Evolutionary conservation across 345 rosid genomes (phyloP).

Genomic region (Schrenkiella parvula): DNA sequence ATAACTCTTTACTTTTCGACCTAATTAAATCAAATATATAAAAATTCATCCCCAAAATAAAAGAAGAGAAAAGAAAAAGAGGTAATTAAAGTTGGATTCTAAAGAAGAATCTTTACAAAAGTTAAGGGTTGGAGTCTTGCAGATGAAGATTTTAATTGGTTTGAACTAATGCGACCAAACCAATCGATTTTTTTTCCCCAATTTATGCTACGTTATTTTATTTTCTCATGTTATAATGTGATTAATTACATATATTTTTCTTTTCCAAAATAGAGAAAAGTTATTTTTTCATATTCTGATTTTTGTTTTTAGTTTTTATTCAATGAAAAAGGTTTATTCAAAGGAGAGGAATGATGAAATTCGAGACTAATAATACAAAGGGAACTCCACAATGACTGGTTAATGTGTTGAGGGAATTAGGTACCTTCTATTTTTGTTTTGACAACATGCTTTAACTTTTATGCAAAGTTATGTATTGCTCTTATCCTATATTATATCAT

Average conservation of each 20-base stretch:
- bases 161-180: slow-evolving; percentile 31
- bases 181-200: neutral
- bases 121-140: slow-evolving; percentile 41
- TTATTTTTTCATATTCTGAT: neutral
- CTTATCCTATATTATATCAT: slow-evolving; percentile 29
- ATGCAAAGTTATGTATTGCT: slow-evolving; percentile 20
- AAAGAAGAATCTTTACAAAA: slow-evolving; percentile 28
- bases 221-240: neutral
- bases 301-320: neutral
- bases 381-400: slow-evolving; percentile 30
- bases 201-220: neutral
- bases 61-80: slow-evolving; percentile 29
- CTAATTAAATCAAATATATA: neutral
- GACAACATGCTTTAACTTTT: slow-evolving; percentile 32
- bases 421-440: slow-evolving; percentile 28
- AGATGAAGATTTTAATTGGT: slow-evolving; percentile 34
- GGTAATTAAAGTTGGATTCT: slow-evolving; percentile 29
- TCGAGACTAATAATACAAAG: slow-evolving; percentile 22
- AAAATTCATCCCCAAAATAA: slow-evolving; percentile 20
- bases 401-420: slow-evolving; percentile 33
- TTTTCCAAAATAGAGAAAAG: neutral
- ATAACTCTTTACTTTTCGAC: slow-evolving; percentile 29
- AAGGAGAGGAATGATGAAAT: neutral
- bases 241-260: neutral
- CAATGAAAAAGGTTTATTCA: neutral